These are phyloP conservation scores for Pestalotiopsis sp. DNA, from an alignment of 2,329 filamentous ascomycete species.

Conservation along the genomic window DNA sequence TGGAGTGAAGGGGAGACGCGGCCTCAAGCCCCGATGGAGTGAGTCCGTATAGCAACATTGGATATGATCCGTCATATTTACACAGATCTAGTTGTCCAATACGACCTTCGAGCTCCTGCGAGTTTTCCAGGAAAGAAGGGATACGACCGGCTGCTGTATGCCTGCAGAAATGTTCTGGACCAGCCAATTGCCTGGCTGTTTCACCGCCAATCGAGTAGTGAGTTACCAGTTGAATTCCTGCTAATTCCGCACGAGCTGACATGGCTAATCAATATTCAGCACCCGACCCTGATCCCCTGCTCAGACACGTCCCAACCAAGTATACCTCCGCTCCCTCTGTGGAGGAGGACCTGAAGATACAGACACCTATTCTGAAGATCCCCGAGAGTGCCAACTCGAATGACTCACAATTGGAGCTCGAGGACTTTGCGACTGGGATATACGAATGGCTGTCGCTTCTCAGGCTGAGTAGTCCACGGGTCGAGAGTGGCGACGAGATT, in stretches of 20 bases:
- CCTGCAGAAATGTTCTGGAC: slow-evolving; percentile 76
- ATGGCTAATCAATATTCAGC: slow-evolving; percentile 36
- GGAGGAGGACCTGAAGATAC: slow-evolving; percentile 25
- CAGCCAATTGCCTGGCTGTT: slow-evolving; percentile 77
- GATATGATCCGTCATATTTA: not conserved
- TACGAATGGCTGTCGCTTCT: slow-evolving; percentile 79
- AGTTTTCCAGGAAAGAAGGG: slow-evolving; percentile 85
- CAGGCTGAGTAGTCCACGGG: slow-evolving; percentile 65
- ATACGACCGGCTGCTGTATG: slow-evolving; percentile 77
- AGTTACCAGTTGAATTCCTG: slow-evolving; percentile 16
- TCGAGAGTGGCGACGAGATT: slow-evolving; percentile 58
- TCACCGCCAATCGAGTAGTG: slow-evolving; percentile 61
- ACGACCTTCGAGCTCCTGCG: slow-evolving; percentile 71
- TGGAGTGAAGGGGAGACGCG: slow-evolving; percentile 58
- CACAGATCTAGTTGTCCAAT: slow-evolving; percentile 64
- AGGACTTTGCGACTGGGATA: slow-evolving; percentile 64
- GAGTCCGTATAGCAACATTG: slow-evolving; percentile 28
- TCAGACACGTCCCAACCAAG: slow-evolving; percentile 43
- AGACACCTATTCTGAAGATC: slow-evolving; percentile 36
- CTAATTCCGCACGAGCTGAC: not conserved
- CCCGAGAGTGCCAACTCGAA: slow-evolving; percentile 32
- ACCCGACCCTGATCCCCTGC: slow-evolving; percentile 51
- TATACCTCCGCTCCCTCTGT: slow-evolving; percentile 41
- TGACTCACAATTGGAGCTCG: slow-evolving; percentile 52
- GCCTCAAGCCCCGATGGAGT: slow-evolving; percentile 75